Percentiles rank a stretch among this genome's conserved stretches.
phyloP scores from a whole-genome alignment of 2,329 filamentous ascomycete genomes.

The Lasiodiplodia citricola region DNA sequence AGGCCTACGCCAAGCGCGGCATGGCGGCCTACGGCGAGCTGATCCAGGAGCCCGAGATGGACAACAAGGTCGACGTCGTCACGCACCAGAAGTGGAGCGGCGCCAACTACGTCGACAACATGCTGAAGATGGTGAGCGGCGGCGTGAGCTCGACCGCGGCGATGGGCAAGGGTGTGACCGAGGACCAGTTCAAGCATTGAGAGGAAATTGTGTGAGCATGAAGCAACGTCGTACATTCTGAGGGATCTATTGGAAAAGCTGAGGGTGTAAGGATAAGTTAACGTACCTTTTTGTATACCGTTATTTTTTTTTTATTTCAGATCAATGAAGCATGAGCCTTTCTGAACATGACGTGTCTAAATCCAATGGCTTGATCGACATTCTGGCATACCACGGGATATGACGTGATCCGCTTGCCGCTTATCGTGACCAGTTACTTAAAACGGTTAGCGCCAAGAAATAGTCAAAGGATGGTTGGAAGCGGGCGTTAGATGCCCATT shows the following conservation, averaged over 20 bases:
- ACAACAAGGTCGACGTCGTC: slow-evolving; percentile 86
- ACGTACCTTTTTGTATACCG: background rate
- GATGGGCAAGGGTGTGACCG: slow-evolving; percentile 97
- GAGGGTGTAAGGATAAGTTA: background rate
- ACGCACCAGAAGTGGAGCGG: slow-evolving; percentile 99
- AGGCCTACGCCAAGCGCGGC: slow-evolving; percentile 77
- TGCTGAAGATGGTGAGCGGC: slow-evolving; percentile 96
- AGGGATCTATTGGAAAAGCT: background rate
- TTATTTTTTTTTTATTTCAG: background rate
- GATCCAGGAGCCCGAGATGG: slow-evolving; percentile 98
- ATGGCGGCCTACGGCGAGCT: slow-evolving; percentile 98
- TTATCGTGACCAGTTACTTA: background rate
- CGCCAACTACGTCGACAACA: slow-evolving; percentile 90
- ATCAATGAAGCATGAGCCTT: background rate
- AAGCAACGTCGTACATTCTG: too few relatives aligned
- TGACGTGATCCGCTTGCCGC: too few relatives aligned
- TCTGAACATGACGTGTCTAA: background rate
- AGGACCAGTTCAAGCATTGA: slow-evolving; percentile 83
- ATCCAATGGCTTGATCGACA: too few relatives aligned
- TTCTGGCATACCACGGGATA: too few relatives aligned
- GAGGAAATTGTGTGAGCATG: background rate
- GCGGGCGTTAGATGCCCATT: background rate
- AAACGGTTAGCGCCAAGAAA: background rate
- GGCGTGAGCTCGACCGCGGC: slow-evolving; percentile 90
- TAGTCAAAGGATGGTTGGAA: background rate